Evolutionary conservation across 306 rosid genomes (phyloP), one percentile per base, ranked within the genome.

Genomic region (Pyrus pyrifolia): DNA sequence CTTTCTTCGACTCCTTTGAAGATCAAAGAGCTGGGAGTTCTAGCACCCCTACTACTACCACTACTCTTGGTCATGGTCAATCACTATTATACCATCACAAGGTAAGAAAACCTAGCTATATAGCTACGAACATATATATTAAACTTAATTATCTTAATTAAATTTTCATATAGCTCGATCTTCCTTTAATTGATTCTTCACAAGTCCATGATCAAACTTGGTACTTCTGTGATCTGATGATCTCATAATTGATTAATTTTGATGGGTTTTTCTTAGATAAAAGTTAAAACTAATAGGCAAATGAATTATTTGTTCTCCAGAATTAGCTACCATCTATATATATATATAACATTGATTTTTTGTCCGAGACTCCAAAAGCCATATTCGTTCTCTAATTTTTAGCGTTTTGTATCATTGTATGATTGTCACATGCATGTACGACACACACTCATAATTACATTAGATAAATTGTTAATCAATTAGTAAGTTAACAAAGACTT

Each of bases 11-110:
- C 59, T 69, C 77, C 46, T 10, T 68, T 6, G 61, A 65, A 72
- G 82, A 86, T 87, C 90, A 76, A 60, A 77, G 67, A 27, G 78
- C 67, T 27, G 38, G 80, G 78, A 40, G n/a, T 49, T 23, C 57
- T 58, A 42, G 45, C 11, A 42, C 12, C 3, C 15, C 53, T 49
- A 14, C 53, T 61, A 45, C 31, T 73, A 62, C 66, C 58, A 45
- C 31, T 74, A 62, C 66, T 62, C 49, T 66, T 55, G 66, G 12
- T 30, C 33, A 58, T 72, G 52, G 44, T 74, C 72, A 74, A 49
- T 72, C 85, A 7, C 83, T 31, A 35, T 63, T 19, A 15, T 66
- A 60, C 65, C 52, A 83, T 82, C 86, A 78, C 46, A 76, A 85
- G 92, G 98, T 76, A 88, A 90, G 49, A 46, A 31, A 66, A 66